Evolutionary conservation across 176 grass and related monocot species (phyloP), one percentile per base, ranked within the genome.

Genomic region (Bolboschoenus planiculmis): DNA sequence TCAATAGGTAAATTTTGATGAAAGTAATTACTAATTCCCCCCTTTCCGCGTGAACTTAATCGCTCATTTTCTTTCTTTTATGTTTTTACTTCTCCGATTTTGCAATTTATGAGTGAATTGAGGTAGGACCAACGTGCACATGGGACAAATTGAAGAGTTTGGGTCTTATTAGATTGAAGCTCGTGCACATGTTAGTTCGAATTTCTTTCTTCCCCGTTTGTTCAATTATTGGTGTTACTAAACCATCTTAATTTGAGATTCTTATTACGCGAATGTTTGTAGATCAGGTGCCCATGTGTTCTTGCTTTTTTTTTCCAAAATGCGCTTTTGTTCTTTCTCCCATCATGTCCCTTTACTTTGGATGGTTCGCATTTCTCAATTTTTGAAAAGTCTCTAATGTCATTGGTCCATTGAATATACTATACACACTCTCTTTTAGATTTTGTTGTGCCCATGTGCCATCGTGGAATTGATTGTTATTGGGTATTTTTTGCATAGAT

Each of bases 211-310:
- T 13, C 46, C 46, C 14, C 46, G 13, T 34, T 82, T 82, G 36
- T 82, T 82, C 79, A 65, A 82, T 82, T 63, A 82, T 66, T 82
- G 79, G 79, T 24, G 20, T 82, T 50, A 81, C 65, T 9, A 65
- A 61, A 81, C 16, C 18, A 62, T 82, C 15, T 4, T 37, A 64
- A 82, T 48, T 82, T 65, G 46, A 65, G 58, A 82, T 82, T 65
- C 23, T 65, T 58, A 7, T 18, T 76, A n/a, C n/a, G 5, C 10
- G 72, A 79, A 39, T 79, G 30, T 24, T 79, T 27, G 47, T 56
- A 10, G 31, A 55, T 58, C 40, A 18, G 4, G 54, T 64, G 24
- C 36, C 56, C 79, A 81, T 66, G 79, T 82, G 79, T 82, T 82
- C 21, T 39, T 61, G 51, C 55, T 60, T 81, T 80, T 48, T 53